These are phyloP conservation scores for Castanea crenata DNA, from an alignment of 306 rosid species.

Conservation along the genomic window DNA sequence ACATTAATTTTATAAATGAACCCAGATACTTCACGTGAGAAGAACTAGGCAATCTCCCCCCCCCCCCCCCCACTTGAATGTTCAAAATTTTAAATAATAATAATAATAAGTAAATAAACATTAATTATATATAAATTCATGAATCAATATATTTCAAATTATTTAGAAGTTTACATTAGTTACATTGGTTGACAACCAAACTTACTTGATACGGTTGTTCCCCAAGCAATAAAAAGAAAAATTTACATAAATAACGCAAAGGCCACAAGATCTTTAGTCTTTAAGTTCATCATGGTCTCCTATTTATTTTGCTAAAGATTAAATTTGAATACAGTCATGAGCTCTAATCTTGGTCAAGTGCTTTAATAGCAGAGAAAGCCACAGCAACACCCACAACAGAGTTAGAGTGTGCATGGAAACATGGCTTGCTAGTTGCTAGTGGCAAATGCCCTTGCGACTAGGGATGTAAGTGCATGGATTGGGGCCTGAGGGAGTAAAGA, in stretches of 20 bases:
- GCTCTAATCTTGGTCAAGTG: background rate
- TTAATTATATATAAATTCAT: background rate
- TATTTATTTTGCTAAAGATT: background rate
- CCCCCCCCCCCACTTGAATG: no score
- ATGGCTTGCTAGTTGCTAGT: background rate
- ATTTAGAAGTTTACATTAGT: background rate
- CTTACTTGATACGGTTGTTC: background rate
- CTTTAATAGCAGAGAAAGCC: background rate
- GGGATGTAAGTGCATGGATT: conserved; percentile 34
- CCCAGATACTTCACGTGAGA: no score
- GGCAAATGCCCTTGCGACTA: conserved; percentile 7
- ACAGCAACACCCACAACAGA: background rate
- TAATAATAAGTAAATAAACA: no score
- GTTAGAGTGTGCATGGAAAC: background rate
- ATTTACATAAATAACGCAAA: background rate
- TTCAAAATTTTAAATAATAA: no score
- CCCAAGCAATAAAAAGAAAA: background rate
- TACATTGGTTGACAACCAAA: background rate
- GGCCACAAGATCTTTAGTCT: background rate
- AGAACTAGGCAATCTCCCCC: no score
- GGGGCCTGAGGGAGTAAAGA: background rate
- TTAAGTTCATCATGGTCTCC: background rate
- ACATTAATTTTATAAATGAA: no score
- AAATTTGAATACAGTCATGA: background rate
- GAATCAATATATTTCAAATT: background rate